These are phyloP conservation scores for Arachnopeziza araneosa DNA, from an alignment of 2,329 filamentous ascomycete genomes.

Conservation along the genomic window DNA sequence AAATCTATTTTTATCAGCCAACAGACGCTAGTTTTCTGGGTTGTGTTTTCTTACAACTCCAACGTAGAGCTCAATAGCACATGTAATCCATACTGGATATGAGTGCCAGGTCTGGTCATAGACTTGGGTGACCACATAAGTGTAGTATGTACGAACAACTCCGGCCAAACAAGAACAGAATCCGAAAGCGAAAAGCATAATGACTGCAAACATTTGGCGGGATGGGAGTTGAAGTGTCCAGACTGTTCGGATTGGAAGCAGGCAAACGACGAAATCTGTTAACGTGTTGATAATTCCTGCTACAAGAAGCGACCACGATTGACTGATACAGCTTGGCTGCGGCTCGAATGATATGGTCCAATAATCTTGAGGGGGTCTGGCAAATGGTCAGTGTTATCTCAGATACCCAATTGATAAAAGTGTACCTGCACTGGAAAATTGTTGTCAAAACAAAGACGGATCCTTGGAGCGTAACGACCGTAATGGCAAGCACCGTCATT, in stretches of 20 bases:
- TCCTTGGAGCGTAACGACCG: constrained; percentile 19
- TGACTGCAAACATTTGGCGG: constrained; percentile 42
- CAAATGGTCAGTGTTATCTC: neutral
- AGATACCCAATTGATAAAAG: neutral
- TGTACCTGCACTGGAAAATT: constrained; percentile 25
- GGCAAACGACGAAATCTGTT: constrained; percentile 51
- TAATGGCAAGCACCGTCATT: constrained; percentile 16
- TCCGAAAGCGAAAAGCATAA: constrained; percentile 44
- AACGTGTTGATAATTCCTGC: constrained; percentile 54
- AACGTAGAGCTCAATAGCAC: constrained; percentile 37
- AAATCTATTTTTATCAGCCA: constrained; percentile 30
- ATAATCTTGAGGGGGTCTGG: constrained; percentile 34
- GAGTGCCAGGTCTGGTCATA: constrained; percentile 35
- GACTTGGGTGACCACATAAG: constrained; percentile 27
- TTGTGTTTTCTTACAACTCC: constrained; percentile 27
- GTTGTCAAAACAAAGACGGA: constrained; percentile 20
- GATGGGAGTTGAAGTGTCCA: constrained; percentile 40
- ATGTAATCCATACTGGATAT: constrained; percentile 33
- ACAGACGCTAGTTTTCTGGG: neutral
- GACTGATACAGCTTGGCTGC: constrained; percentile 39
- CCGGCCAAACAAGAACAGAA: constrained; percentile 40
- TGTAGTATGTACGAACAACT: constrained; percentile 34
- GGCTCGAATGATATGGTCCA: constrained; percentile 33
- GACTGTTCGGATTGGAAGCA: constrained; percentile 45
- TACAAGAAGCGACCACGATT: constrained; percentile 45